Conservation (phyloP, 2,329 filamentous ascomycete genomes). For the Verticillium klebahnii region DNA sequence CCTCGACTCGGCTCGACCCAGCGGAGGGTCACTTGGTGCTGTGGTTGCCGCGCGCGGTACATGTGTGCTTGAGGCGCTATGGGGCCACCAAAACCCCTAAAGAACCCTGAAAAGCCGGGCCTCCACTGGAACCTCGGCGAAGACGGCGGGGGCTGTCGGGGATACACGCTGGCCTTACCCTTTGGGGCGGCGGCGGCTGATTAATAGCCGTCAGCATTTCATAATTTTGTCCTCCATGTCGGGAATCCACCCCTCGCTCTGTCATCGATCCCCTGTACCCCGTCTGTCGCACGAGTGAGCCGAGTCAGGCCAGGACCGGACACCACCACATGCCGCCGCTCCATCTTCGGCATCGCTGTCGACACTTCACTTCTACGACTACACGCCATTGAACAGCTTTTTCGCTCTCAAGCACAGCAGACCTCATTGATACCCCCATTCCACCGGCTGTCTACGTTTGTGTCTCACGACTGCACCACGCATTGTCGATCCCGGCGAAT, state of each 20-base stretch:
- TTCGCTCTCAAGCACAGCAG: background rate
- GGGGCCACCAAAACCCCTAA: background rate
- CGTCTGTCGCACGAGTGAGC: background rate
- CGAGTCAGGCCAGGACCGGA: background rate
- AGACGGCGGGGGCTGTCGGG: background rate
- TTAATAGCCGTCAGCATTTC: constrained; percentile 2
- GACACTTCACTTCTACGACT: background rate
- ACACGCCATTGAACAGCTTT: background rate
- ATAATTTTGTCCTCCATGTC: background rate
- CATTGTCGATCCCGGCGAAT: background rate
- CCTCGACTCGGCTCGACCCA: background rate
- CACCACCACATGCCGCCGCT: background rate
- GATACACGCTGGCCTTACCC: background rate
- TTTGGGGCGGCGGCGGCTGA: background rate
- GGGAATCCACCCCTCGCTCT: background rate
- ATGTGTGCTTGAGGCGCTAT: background rate
- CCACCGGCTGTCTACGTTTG: background rate
- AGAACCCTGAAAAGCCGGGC: background rate
- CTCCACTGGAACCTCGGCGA: constrained; percentile 2
- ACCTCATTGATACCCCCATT: background rate
- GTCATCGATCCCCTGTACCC: background rate
- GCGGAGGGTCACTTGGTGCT: background rate
- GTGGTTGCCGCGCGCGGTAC: constrained; percentile 2
- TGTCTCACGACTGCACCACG: background rate
- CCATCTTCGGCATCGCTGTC: background rate